These are phyloP conservation scores for Solanum bulbocastanum DNA, from an alignment of 257 asterid species.

Conservation along the genomic window DNA sequence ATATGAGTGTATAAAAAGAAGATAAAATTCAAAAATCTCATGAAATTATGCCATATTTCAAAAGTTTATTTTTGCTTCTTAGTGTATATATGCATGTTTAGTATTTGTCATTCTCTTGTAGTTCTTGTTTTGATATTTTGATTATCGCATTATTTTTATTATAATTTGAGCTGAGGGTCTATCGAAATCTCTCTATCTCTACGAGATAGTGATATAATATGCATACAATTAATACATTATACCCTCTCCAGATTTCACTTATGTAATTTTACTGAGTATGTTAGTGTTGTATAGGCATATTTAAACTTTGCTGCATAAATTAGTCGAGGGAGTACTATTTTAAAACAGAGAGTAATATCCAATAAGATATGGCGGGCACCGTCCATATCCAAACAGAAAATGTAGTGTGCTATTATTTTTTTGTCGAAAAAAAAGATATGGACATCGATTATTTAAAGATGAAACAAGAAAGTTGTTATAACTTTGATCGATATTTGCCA, in stretches of 20 bases:
- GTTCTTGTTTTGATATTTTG: background rate
- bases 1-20: background rate
- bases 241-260: background rate
- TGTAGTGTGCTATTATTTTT: too few species aligned
- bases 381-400: background rate
- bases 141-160: background rate
- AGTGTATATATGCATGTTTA: background rate
- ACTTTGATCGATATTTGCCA: background rate
- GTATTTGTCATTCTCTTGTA: background rate
- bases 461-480: background rate
- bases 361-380: background rate
- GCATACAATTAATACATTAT: accelerated
- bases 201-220: too few species aligned
- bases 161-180: too few species aligned
- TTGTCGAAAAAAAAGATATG: background rate
- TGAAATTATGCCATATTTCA: background rate
- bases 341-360: background rate
- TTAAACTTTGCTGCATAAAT: background rate
- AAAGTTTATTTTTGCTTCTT: background rate
- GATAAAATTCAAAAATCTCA: too few species aligned
- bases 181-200: too few species aligned
- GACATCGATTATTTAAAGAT: background rate
- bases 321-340: background rate
- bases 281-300: background rate
- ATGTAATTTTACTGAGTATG: too few species aligned